phyloP scores from a whole-genome alignment of 176 grass and related monocot species.

The Eleusine indica region DNA sequence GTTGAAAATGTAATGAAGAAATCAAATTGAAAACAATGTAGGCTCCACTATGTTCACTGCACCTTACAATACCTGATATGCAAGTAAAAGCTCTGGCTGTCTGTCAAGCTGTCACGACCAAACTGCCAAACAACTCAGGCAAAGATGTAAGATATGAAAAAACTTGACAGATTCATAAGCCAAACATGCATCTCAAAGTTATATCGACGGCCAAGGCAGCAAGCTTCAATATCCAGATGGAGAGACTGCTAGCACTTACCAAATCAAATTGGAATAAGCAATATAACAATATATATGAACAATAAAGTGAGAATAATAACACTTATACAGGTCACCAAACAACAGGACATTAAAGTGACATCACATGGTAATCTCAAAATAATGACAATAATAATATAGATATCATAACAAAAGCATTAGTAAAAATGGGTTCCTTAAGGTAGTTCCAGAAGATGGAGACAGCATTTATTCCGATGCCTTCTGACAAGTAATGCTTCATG shows the following conservation, averaged over 20 bases:
- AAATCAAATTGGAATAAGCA: slow-evolving; percentile 19
- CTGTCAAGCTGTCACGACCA: slow-evolving; percentile 42
- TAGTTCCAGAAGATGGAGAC: slow-evolving; percentile 28
- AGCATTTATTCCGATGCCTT: slow-evolving; percentile 31
- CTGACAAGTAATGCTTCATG: slow-evolving; percentile 31
- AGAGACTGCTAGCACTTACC: slow-evolving; percentile 27
- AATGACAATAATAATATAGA: slow-evolving; percentile 26
- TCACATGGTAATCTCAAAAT: slow-evolving; percentile 39
- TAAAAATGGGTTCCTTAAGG: slow-evolving; percentile 44
- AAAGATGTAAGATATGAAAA: slow-evolving; percentile 45
- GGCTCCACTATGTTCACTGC: slow-evolving; percentile 26
- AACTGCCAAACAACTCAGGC: slow-evolving; percentile 64
- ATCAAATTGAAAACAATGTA: slow-evolving; percentile 26
- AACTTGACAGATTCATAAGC: slow-evolving; percentile 37
- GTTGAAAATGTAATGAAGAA: slow-evolving; percentile 29
- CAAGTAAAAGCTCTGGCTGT: slow-evolving; percentile 36
- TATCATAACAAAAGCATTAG: slow-evolving; percentile 48
- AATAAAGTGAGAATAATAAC: slow-evolving; percentile 41
- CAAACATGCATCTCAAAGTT: slow-evolving; percentile 47
- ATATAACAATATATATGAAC: slow-evolving; percentile 33
- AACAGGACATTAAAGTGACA: slow-evolving; percentile 40
- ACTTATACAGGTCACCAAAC: slow-evolving; percentile 24
- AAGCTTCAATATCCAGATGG: slow-evolving; percentile 34
- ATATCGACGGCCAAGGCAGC: slow-evolving; percentile 32
- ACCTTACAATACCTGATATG: slow-evolving; percentile 50